Evolutionary conservation across 2,329 filamentous ascomycete species (phyloP), one percentile per base, ranked within the genome.

Genomic region (Coniochaeta pulveracea): DNA sequence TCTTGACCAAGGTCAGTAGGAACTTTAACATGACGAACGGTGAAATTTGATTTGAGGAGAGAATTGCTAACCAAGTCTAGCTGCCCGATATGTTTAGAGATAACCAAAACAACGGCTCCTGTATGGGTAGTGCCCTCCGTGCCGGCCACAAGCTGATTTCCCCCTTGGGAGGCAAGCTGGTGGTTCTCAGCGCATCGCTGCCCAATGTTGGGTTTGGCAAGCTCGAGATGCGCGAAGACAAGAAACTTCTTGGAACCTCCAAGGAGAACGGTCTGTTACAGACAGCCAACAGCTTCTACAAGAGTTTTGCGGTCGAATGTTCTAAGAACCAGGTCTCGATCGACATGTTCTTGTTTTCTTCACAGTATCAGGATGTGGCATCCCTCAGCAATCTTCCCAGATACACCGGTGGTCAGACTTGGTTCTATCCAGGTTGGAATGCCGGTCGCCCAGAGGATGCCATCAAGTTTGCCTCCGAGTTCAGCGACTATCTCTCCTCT

Each of bases 301-400:
- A 98, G 69, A 93, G 85, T 49, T 98, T 98, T 50, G 91, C 91
- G 1, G 91, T 98, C 3, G 91, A 98, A 55, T 98, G 91, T 59
- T 95, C 88, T 23, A 98, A 98, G 66, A 93, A 93, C 45, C 91
- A 98, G 58, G 91, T 98, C 18, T 96, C 88, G 0, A 86, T 98
- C 45, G 88, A 95, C 55, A 95, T 95, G 88, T 95, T 95, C 65
- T 66, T 95, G 33, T 95, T 94, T 62, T 91, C 85, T 4, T 88
- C 85, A 11, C 84, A 91, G 53, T 95, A 98, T 56, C 91, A 96
- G 58, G 91, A 98, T 54, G 91, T 98, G 33, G 91, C 91, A 5
- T 94, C 88, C 19, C 68, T 98, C 34, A 94, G 86, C 66, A 95
- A 95, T 56, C 68, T 98, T 31, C 91, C 91, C 29, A 72, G 91